phyloP scores from a whole-genome alignment of 2,329 filamentous ascomycete genomes.

The Lasiodiplodia sp. region DNA sequence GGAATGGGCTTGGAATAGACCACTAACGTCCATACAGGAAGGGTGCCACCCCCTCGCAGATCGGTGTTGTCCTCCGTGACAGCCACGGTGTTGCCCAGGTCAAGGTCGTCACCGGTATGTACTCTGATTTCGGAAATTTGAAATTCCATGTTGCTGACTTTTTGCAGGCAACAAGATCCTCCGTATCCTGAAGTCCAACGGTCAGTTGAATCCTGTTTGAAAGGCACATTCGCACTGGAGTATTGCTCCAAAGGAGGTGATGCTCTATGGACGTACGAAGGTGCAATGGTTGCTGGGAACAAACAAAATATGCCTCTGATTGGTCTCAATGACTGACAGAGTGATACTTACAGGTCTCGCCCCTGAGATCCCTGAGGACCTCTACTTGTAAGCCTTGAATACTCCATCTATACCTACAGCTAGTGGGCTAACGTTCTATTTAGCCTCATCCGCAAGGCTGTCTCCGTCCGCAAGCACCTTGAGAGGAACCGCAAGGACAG shows the following conservation, averaged over 20 bases:
- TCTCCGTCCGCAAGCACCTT: slow-evolving; percentile 99
- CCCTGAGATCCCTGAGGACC: slow-evolving; percentile 98
- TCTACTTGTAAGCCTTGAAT: slow-evolving; percentile 97
- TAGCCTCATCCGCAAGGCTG: slow-evolving; percentile 67
- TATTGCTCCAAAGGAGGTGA: slow-evolving; percentile 37
- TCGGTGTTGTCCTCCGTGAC: slow-evolving; percentile 98
- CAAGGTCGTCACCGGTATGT: slow-evolving; percentile 93
- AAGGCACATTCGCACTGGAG: slow-evolving; percentile 46
- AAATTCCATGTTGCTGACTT: neutral
- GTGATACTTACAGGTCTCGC: slow-evolving; percentile 78
- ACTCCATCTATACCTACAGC: slow-evolving; percentile 3
- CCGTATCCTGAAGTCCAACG: slow-evolving; percentile 95
- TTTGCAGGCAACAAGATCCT: slow-evolving; percentile 93
- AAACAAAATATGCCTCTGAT: slow-evolving; percentile 52
- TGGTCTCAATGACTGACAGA: slow-evolving; percentile 53
- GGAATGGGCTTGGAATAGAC: neutral
- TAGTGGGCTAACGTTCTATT: slow-evolving; percentile 8
- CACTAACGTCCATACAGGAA: slow-evolving; percentile 67
- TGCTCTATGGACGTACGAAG: slow-evolving; percentile 36
- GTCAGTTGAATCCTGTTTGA: slow-evolving; percentile 71
- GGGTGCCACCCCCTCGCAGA: slow-evolving; percentile 91
- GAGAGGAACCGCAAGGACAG: slow-evolving; percentile 99
- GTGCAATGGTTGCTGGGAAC: slow-evolving; percentile 39
- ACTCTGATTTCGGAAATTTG: neutral
- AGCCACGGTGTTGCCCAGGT: slow-evolving; percentile 98